Conservation (phyloP, 345 rosid species). For the Mallotus nudiflorus region DNA sequence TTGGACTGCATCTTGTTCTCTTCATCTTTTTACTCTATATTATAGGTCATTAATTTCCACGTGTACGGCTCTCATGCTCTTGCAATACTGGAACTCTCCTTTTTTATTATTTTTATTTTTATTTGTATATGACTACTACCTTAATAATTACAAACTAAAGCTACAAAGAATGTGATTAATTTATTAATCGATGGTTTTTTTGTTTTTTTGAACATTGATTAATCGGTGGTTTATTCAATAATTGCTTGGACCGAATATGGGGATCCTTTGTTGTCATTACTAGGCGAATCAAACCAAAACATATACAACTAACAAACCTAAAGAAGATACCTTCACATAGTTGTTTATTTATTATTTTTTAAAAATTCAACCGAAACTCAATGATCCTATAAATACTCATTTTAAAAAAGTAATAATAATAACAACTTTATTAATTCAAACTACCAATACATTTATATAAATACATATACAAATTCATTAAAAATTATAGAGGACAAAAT, state of each 20-base stretch:
- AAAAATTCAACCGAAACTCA: too few relatives aligned
- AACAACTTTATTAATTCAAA: too few relatives aligned
- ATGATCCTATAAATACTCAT: too few relatives aligned
- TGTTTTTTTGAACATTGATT: too few relatives aligned
- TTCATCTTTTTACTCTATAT: neutral
- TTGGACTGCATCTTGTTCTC: slow-evolving; percentile 26
- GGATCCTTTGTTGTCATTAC: slow-evolving; percentile 42
- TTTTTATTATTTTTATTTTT: too few relatives aligned
- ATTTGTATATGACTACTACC: neutral
- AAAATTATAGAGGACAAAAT: too few relatives aligned
- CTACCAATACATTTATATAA: too few relatives aligned
- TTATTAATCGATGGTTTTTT: too few relatives aligned
- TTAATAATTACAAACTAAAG: neutral
- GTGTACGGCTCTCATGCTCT: slow-evolving; percentile 32
- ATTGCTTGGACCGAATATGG: slow-evolving; percentile 10
- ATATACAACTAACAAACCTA: slow-evolving; percentile 1
- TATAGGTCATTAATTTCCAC: slow-evolving; percentile 18
- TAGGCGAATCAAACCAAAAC: slow-evolving; percentile 22
- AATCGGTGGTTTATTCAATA: neutral
- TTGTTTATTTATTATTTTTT: neutral
- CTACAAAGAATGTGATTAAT: neutral
- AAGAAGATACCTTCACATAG: neutral
- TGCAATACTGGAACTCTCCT: neutral
- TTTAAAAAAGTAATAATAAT: too few relatives aligned
- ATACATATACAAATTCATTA: too few relatives aligned